Conservation (phyloP, 2,329 filamentous ascomycete species). For the Beauveria pseudobassiana region DNA sequence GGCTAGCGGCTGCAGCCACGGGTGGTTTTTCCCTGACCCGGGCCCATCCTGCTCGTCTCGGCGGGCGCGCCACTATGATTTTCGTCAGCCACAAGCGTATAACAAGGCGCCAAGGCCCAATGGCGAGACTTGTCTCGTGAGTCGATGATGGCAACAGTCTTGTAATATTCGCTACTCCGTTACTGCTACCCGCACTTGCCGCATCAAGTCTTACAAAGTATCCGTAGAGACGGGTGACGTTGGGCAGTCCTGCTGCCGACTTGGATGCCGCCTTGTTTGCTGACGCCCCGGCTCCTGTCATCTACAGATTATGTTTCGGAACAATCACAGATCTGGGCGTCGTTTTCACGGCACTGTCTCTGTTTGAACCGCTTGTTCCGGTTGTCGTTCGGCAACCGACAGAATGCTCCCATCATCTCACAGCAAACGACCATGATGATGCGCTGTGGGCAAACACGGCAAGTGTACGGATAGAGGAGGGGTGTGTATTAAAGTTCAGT, state of each 20-base stretch:
- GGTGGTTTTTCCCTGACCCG: not conserved
- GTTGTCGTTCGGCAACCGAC: not conserved
- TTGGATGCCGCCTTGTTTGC: not conserved
- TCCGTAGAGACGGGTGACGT: not conserved
- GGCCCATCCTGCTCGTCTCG: not conserved
- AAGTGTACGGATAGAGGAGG: not conserved
- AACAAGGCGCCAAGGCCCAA: not conserved
- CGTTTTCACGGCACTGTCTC: not conserved
- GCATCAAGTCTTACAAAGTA: not conserved
- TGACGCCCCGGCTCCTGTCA: not conserved
- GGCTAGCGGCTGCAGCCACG: not conserved
- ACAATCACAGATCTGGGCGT: not conserved
- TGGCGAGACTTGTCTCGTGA: not conserved
- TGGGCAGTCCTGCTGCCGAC: not conserved
- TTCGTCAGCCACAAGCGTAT: conserved; percentile 1
- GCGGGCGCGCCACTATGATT: conserved; percentile 4
- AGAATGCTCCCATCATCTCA: too few species aligned
- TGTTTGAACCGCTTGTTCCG: not conserved
- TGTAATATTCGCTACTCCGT: too few species aligned
- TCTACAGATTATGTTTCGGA: not conserved
- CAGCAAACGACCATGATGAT: not conserved
- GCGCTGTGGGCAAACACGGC: not conserved
- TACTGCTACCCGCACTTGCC: not conserved
- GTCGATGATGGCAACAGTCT: too few species aligned
- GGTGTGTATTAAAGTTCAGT: too few species aligned